Evolutionary conservation across 176 grass and related monocot genomes (phyloP), one percentile per base, ranked within the genome.

Genomic region (Juncus inflexus): DNA sequence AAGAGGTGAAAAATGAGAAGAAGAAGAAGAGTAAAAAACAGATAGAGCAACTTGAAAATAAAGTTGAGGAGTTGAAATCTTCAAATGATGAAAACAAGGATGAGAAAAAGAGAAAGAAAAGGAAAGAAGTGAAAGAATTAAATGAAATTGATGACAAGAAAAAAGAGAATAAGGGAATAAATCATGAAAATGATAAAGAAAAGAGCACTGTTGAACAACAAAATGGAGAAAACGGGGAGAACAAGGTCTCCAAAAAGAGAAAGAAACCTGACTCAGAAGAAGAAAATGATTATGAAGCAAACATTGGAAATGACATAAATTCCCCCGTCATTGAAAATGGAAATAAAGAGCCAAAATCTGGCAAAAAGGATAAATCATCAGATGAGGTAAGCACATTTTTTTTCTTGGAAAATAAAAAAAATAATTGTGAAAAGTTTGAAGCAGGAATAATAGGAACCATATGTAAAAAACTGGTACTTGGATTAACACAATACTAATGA

Each of bases 81-180:
- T 53, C 62, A 72, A 11, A 69, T 28, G 9, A 37, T 40, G 51
- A 58, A 57, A 74, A 80, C 28, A 84, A 76, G 56, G 63, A 76
- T 9, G 90, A 80, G 72, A 95, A 90, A 50, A 86, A 85, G 70
- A 90, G 75, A 60, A 91, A 84, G 53, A 63, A 14, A 2, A 86
- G 65, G 55, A 72, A 80, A 38, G 10, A 5, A 65, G 72, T 70
- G 62, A 47, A 53, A 57, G 77, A 57, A 76, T 40, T 39, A 35
- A 38, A 15, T 37, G 72, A 79, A 38, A 61, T 12, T 78, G 55
- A 40, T 61, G 66, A 52, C 3, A 82, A 51, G 37, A 55, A 55
- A 52, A 64, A 65, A 41, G 40, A 38, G 11, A 72, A 74, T 51
- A 82, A 90, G 37, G 75, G 63, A 41, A 90, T 79, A 64, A 55